These are phyloP conservation scores for Chlorella variabilis DNA, from an alignment of 163 green algal genomes.

Conservation along the genomic window DNA sequence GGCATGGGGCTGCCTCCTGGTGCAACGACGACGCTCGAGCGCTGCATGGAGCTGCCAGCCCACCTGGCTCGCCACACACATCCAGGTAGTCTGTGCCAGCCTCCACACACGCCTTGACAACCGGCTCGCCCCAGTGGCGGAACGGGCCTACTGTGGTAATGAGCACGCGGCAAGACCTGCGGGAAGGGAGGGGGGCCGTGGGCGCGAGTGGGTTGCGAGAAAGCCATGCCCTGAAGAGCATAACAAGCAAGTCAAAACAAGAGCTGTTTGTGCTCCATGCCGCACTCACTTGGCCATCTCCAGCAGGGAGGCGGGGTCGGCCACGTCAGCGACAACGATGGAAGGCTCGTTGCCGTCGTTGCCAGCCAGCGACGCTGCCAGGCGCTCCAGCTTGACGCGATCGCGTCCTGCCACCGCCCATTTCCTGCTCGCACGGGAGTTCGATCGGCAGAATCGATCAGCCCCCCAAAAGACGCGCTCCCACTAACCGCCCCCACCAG, in stretches of 20 bases:
- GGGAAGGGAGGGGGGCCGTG: too few species aligned
- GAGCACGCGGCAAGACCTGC: slow-evolving; percentile 48
- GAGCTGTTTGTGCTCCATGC: too few species aligned
- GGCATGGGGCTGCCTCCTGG: too few species aligned
- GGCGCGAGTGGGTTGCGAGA: too few species aligned
- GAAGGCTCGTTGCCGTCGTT: background rate
- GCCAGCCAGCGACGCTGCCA: slow-evolving; percentile 6
- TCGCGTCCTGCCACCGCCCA: slow-evolving; percentile 43
- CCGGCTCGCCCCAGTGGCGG: slow-evolving; percentile 67
- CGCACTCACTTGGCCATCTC: slow-evolving; percentile 33
- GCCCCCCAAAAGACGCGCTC: too few species aligned
- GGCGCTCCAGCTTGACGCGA: slow-evolving; percentile 17
- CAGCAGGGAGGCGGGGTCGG: slow-evolving; percentile 48
- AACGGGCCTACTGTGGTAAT: slow-evolving; percentile 81
- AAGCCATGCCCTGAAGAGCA: too few species aligned
- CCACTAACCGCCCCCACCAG: background rate
- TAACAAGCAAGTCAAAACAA: too few species aligned
- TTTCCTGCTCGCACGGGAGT: slow-evolving; percentile 38
- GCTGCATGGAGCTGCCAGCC: too few species aligned
- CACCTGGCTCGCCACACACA: slow-evolving; percentile 77
- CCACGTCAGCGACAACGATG: slow-evolving; percentile 61
- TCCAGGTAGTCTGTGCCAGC: slow-evolving; percentile 80
- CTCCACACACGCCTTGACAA: slow-evolving; percentile 69
- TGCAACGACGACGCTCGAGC: too few species aligned
- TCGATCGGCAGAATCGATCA: too few species aligned